Conservation (phyloP, 768 basidiomycete species). For the Lyophyllum atratum region DNA sequence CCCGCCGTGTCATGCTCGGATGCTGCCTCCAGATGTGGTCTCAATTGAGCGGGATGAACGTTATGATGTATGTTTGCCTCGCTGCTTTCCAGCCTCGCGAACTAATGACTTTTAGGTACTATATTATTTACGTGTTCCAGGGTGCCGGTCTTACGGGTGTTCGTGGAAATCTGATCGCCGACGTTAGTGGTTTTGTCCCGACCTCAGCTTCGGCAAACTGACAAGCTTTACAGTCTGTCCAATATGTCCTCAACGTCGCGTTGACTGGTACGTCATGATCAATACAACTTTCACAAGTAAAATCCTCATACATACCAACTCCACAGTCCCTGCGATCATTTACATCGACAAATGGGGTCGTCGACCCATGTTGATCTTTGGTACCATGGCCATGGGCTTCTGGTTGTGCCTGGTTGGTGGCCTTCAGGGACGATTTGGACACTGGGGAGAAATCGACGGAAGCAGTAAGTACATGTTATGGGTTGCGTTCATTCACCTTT, state of each 20-base stretch:
- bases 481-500: neutral
- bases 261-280: slow-evolving; percentile 41
- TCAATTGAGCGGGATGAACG: slow-evolving; percentile 76
- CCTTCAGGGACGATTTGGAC: slow-evolving; percentile 66
- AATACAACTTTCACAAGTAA: slow-evolving; percentile 45
- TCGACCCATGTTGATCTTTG: slow-evolving; percentile 70
- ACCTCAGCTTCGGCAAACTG: neutral
- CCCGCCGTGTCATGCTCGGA: slow-evolving; percentile 73
- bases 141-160: slow-evolving; percentile 76
- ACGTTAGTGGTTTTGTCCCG: slow-evolving; percentile 28
- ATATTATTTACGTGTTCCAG: slow-evolving; percentile 72
- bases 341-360: slow-evolving; percentile 83
- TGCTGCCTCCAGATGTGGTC: slow-evolving; percentile 80
- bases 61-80: slow-evolving; percentile 64
- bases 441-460: slow-evolving; percentile 54
- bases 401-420: slow-evolving; percentile 80
- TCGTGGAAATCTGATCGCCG: slow-evolving; percentile 74
- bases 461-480: slow-evolving; percentile 3
- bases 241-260: slow-evolving; percentile 55
- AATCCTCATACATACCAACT: slow-evolving; percentile 28
- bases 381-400: slow-evolving; percentile 70
- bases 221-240: slow-evolving; percentile 51
- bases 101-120: slow-evolving; percentile 43
- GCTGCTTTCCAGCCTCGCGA: neutral
- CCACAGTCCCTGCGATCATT: slow-evolving; percentile 46